Percentiles rank a stretch among this genome's conserved stretches.
phyloP scores from a whole-genome alignment of 2,329 filamentous ascomycete genomes.

The Colletotrichum sp. region DNA sequence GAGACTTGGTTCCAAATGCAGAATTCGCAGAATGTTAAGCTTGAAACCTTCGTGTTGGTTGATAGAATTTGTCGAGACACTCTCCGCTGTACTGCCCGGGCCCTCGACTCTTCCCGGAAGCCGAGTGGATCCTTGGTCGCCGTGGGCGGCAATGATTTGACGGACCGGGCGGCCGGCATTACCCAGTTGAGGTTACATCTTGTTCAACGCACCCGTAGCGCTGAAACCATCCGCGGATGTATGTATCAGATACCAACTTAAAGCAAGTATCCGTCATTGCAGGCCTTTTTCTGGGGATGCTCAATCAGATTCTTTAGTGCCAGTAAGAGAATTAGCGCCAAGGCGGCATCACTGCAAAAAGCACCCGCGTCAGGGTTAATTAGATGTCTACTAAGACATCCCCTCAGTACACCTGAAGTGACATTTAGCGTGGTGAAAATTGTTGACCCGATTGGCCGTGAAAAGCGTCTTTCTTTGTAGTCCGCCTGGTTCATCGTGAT shows the following conservation, averaged over 20 bases:
- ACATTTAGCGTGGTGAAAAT: background rate
- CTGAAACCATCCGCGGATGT: background rate
- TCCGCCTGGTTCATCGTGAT: background rate
- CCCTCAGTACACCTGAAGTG: background rate
- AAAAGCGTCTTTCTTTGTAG: background rate
- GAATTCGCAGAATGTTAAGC: background rate
- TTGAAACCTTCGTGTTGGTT: background rate
- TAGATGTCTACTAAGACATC: background rate
- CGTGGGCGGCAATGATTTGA: background rate
- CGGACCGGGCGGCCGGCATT: background rate
- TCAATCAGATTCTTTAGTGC: background rate
- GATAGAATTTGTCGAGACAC: background rate
- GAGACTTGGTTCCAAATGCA: accelerated
- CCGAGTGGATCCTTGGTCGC: background rate
- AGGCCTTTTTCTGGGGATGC: background rate
- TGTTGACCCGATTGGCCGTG: accelerated
- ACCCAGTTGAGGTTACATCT: background rate
- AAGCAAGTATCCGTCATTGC: background rate
- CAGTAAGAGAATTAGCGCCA: background rate
- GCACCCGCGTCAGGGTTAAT: background rate
- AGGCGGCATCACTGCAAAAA: background rate
- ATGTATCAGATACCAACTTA: background rate
- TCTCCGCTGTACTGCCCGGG: background rate
- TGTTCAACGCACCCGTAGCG: accelerated
- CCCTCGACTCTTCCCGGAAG: background rate